These are phyloP conservation scores for Carex littledalei DNA, from an alignment of 176 grass and related monocot species.

Conservation along the genomic window DNA sequence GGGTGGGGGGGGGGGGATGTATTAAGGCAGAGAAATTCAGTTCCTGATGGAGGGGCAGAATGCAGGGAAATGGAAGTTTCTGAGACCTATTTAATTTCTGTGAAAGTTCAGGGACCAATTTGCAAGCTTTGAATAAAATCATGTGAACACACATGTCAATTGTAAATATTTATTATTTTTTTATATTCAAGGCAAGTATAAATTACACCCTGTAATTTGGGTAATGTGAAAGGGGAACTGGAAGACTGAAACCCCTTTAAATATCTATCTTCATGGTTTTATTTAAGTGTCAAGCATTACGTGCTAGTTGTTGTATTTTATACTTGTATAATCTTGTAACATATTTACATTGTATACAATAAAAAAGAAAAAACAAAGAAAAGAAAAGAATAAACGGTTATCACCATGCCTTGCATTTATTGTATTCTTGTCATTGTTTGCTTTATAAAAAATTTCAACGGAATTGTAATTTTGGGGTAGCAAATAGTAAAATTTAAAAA, in stretches of 20 bases:
- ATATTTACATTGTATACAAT: slow-evolving; percentile 12
- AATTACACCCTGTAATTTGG: neutral
- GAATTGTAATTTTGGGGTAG: neutral
- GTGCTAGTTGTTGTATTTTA: neutral
- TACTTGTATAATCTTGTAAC: slow-evolving; percentile 14
- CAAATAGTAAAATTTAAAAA: neutral
- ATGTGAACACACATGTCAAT: neutral
- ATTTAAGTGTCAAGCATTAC: neutral
- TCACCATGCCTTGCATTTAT: neutral
- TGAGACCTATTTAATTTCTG: neutral
- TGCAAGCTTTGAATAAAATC: slow-evolving; percentile 4
- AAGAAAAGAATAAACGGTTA: neutral
- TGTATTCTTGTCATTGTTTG: neutral
- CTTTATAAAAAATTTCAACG: neutral
- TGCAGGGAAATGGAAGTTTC: neutral
- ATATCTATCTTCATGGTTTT: neutral
- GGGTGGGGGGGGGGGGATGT: no score
- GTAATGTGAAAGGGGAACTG: neutral
- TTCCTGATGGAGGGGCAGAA: neutral
- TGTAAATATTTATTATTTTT: slow-evolving; percentile 12
- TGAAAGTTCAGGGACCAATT: neutral
- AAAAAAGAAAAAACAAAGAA: neutral
- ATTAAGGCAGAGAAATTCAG: neutral
- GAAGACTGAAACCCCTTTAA: neutral
- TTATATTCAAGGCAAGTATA: neutral